Evolutionary conservation across 371 early-diverging fungal genomes (phyloP).

Genomic region (Syncephalis fuscata): DNA sequence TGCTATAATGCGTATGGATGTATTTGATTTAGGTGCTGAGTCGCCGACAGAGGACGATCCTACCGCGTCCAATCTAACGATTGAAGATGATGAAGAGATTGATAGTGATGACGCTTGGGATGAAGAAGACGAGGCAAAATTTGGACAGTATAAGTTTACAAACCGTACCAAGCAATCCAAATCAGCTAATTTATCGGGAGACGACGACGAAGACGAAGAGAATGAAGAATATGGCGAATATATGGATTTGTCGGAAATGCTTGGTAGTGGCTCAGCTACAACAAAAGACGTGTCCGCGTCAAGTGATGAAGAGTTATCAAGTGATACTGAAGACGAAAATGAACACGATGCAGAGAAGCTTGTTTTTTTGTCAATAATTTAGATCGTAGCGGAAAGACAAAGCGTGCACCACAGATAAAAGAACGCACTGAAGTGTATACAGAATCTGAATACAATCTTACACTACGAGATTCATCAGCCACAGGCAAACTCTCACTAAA

Average conservation of each 20-base stretch:
- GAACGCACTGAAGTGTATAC: slow-evolving; percentile 55
- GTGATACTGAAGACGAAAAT: slow-evolving; percentile 18
- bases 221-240: slow-evolving; percentile 27
- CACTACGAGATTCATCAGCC: slow-evolving; percentile 17
- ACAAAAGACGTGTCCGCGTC: slow-evolving; percentile 18
- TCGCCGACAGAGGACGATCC: no score
- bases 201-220: slow-evolving; percentile 30
- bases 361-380: not conserved
- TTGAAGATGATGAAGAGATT: slow-evolving; percentile 80
- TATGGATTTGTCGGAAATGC: slow-evolving; percentile 41
- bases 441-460: slow-evolving; percentile 63
- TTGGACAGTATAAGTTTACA: slow-evolving; percentile 3
- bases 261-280: slow-evolving; percentile 15
- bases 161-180: slow-evolving; percentile 5
- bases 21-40: no score
- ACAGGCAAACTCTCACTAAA: slow-evolving; percentile 45
- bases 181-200: no score
- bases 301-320: slow-evolving; percentile 9
- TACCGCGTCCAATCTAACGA: slow-evolving; percentile 16
- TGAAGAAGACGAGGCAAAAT: slow-evolving; percentile 15
- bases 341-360: slow-evolving; percentile 10
- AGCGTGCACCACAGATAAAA: slow-evolving; percentile 24
- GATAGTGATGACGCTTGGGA: slow-evolving; percentile 65
- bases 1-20: no score
- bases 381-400: slow-evolving; percentile 11